A percentile compares a stretch with the other conserved stretches of the same genome.
phyloP scores from a whole-genome alignment of 768 basidiomycete species.

The Dentipellis fragilis region DNA sequence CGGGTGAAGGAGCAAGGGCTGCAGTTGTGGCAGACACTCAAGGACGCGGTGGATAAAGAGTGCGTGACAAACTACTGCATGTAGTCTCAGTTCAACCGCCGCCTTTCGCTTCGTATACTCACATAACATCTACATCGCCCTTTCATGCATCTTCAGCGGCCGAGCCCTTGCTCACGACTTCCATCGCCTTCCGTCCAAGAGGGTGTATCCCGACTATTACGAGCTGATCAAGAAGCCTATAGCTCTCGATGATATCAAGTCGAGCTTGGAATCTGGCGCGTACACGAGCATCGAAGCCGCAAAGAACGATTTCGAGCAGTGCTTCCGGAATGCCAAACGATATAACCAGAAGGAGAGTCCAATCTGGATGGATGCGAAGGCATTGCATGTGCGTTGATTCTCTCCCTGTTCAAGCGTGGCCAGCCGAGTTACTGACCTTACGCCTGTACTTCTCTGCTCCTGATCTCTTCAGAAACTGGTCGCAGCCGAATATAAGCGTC shows the following conservation, averaged over 20 bases:
- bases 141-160: constrained; percentile 35
- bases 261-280: constrained; percentile 46
- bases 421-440: neutral
- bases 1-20: constrained; percentile 55
- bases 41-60: constrained; percentile 82
- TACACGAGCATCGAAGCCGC: constrained; percentile 62
- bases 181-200: constrained; percentile 58
- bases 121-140: constrained; percentile 20
- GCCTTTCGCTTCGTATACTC: constrained; percentile 15
- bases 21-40: constrained; percentile 68
- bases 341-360: constrained; percentile 75
- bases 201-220: constrained; percentile 84
- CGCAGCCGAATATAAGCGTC: constrained; percentile 33
- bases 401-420: neutral
- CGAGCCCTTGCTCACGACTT: constrained; percentile 55
- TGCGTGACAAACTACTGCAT: constrained; percentile 42
- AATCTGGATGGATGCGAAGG: constrained; percentile 78
- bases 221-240: constrained; percentile 69
- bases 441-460: constrained; percentile 3
- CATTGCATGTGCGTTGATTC: constrained; percentile 50
- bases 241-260: constrained; percentile 83
- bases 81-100: constrained; percentile 19
- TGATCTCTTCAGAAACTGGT: constrained; percentile 31
- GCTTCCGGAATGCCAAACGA: constrained; percentile 72
- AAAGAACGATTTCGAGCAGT: constrained; percentile 62